Percentiles rank a stretch among this genome's conserved stretches.
These are phyloP conservation scores for Wallacemonas sp. DNA, from an alignment of 208 protist genomes.

Conservation along the genomic window DNA sequence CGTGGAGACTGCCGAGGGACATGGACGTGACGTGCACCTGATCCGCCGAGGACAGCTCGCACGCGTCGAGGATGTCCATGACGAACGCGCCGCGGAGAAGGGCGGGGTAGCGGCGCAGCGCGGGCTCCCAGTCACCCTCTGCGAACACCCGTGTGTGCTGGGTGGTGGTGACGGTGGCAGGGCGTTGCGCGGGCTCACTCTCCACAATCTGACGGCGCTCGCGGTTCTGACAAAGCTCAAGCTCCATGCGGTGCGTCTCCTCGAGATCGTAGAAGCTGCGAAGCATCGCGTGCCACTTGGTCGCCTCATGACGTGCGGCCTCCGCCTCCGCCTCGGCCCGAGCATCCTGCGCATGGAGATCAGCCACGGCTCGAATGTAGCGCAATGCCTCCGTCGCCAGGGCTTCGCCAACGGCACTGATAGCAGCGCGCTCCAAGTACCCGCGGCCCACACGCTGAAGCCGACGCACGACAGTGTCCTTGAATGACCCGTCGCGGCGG, in stretches of 20 bases:
- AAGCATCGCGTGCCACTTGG: not conserved
- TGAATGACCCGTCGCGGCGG: not conserved
- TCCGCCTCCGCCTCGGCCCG: constrained; percentile 5
- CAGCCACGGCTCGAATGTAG: constrained; percentile 35
- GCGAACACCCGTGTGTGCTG: not conserved
- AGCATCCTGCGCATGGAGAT: constrained; percentile 26
- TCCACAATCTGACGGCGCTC: constrained; percentile 9
- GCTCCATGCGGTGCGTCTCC: constrained; percentile 13
- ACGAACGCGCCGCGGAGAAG: not conserved
- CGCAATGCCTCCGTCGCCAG: constrained; percentile 40
- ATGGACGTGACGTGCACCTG: not conserved
- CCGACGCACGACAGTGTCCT: constrained; percentile 11
- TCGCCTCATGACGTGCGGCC: not conserved
- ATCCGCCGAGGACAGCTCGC: not conserved
- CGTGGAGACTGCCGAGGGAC: not conserved
- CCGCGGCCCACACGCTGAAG: constrained; percentile 72
- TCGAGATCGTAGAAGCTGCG: constrained; percentile 16
- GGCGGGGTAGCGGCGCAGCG: constrained; percentile 1
- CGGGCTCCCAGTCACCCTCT: constrained; percentile 4
- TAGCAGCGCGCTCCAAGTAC: constrained; percentile 34
- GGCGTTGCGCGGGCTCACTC: not conserved
- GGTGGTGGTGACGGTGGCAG: not conserved
- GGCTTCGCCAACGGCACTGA: constrained; percentile 27
- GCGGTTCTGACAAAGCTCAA: constrained; percentile 21
- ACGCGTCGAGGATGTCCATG: constrained; percentile 8